Conservation (phyloP, 371 early-diverging fungal genomes). For the Mortierella polycephala region DNA sequence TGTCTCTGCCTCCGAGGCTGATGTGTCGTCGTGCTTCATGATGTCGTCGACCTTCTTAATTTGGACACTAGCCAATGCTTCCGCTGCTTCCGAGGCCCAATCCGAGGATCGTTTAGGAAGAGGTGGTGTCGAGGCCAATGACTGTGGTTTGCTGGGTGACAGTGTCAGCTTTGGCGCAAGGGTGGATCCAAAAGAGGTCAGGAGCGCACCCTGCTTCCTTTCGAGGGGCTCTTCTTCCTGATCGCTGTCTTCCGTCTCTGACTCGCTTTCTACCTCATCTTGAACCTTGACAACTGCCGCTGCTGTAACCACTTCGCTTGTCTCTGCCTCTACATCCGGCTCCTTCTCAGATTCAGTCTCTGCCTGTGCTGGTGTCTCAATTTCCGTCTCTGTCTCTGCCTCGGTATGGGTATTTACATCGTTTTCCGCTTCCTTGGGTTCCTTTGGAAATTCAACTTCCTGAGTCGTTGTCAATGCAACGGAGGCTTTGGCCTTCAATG, state of each 20-base stretch:
- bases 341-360: constrained; percentile 9
- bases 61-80: constrained; percentile 41
- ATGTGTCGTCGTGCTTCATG: constrained; percentile 26
- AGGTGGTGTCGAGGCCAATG: constrained; percentile 5
- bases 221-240: constrained; percentile 3
- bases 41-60: constrained; percentile 35
- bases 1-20: constrained; percentile 31
- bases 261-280: not conserved
- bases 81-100: constrained; percentile 49
- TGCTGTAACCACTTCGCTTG: not conserved
- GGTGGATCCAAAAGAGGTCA: constrained; percentile 35
- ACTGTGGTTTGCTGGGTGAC: constrained; percentile 28
- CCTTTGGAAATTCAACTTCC: not conserved
- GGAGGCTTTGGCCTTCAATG: constrained; percentile 45
- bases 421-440: not conserved
- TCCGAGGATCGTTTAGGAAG: constrained; percentile 25
- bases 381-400: constrained; percentile 6
- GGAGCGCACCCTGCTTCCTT: constrained; percentile 9
- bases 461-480: constrained; percentile 14
- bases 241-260: not conserved
- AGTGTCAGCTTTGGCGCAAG: constrained; percentile 49
- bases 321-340: not conserved
- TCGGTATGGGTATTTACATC: constrained; percentile 1
- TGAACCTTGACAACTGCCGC: not conserved
- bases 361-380: not conserved